Percentiles rank a stretch among this genome's conserved stretches.
Evolutionary conservation across 768 basidiomycete species (phyloP).

Genomic region (Leccinum imitatum): DNA sequence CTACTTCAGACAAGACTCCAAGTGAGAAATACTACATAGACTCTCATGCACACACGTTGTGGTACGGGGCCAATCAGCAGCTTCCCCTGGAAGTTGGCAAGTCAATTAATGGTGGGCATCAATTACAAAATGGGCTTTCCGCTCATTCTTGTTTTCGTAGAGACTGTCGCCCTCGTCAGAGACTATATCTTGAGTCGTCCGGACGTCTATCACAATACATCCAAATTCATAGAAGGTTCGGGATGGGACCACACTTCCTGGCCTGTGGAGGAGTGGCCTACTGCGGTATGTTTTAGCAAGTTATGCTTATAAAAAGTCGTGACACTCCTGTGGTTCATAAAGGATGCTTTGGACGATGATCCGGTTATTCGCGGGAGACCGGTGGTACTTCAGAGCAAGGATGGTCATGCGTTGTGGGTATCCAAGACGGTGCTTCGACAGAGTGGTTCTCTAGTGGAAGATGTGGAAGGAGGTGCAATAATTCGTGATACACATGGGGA

Average conservation of each 20-base stretch:
- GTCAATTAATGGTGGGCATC: constrained; percentile 50
- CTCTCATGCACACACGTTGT: constrained; percentile 76
- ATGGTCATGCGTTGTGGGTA: constrained; percentile 89
- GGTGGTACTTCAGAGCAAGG: constrained; percentile 79
- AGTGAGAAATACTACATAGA: constrained; percentile 48
- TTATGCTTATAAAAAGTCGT: not conserved
- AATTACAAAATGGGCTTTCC: not conserved
- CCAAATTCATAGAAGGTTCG: constrained; percentile 70
- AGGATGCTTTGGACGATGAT: constrained; percentile 75
- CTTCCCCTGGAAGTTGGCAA: constrained; percentile 64
- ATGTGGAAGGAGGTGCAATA: constrained; percentile 78
- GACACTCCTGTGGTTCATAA: not conserved
- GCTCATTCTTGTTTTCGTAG: constrained; percentile 33
- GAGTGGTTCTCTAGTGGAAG: constrained; percentile 62
- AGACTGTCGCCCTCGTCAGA: constrained; percentile 61
- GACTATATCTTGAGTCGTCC: constrained; percentile 58
- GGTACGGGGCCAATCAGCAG: constrained; percentile 68
- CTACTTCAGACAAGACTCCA: not conserved
- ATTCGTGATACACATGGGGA: constrained; percentile 61
- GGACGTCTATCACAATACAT: constrained; percentile 54
- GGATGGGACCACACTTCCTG: constrained; percentile 93
- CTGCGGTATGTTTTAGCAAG: constrained; percentile 48
- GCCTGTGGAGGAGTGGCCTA: constrained; percentile 61
- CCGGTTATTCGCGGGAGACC: constrained; percentile 65
- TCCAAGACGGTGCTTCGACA: constrained; percentile 57